A percentile compares a stretch with the other conserved stretches of the same genome.
These are phyloP conservation scores for Xylaria intraflava DNA, from an alignment of 495 filamentous ascomycete species.

Conservation along the genomic window DNA sequence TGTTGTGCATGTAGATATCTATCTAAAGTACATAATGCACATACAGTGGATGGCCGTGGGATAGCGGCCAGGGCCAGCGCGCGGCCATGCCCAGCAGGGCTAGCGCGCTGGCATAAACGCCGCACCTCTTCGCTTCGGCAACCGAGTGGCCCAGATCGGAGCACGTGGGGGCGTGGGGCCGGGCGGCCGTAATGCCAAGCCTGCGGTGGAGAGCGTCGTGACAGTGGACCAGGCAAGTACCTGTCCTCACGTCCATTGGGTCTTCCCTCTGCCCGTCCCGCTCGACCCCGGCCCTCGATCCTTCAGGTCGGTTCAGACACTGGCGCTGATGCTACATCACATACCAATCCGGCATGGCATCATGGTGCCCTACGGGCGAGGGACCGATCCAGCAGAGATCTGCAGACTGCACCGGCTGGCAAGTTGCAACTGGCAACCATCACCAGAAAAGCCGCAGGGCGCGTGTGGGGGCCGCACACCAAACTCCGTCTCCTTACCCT, in stretches of 20 bases:
- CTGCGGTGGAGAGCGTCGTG: neutral
- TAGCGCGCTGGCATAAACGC: slow-evolving; percentile 2
- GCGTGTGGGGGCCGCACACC: too few species aligned
- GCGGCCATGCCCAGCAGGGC: neutral
- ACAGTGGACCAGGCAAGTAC: too few species aligned
- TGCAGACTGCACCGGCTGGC: too few species aligned
- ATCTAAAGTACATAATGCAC: too few species aligned
- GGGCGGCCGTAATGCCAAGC: slow-evolving; percentile 1
- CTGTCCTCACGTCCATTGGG: neutral
- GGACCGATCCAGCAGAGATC: too few species aligned
- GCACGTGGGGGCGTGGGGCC: slow-evolving; percentile 3
- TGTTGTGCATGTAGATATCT: too few species aligned
- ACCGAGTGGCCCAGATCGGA: slow-evolving; percentile 8
- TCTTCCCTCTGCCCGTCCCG: neutral
- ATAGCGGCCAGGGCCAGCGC: too few species aligned
- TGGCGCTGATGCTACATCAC: neutral
- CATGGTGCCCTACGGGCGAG: too few species aligned
- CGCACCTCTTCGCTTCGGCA: neutral
- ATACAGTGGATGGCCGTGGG: too few species aligned
- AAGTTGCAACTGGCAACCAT: too few species aligned
- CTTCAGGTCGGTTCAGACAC: neutral
- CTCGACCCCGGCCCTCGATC: neutral
- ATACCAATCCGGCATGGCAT: neutral
- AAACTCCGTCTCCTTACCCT: too few species aligned
- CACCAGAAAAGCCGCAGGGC: too few species aligned